Base-by-base conservation (phyloP, 257 asterid species). In the Solanum clarkiae region DNA sequence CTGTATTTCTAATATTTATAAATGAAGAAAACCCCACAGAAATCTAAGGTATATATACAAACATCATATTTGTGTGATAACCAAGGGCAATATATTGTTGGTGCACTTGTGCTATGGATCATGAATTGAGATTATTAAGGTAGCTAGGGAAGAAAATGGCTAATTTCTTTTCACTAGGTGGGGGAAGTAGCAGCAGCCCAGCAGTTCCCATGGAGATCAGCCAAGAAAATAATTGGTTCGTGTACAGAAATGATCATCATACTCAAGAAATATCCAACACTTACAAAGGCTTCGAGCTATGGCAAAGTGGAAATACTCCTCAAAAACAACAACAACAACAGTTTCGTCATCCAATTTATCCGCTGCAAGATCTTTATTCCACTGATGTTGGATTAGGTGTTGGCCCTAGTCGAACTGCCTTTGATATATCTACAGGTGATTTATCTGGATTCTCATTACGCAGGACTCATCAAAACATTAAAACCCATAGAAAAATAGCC, bases 141-240 rank as follows among this genome's bases (percentile, higher is more conserved):
- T 10, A 32, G 36, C 36, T 32, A 26, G 54, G 47, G 65, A 57
- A 45, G 1, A 40, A 81, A 81, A 81, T 84, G 86, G 86, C 86
- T 84, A 75, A 75, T 75, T 84, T 84, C 47, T 69, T 84, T 84
- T 84, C 86, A 20, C 44, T 84, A 69, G 86, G 69, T 54, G 86
- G 42, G 4, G 42, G 42, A 36, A 36, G 42, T 4, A 83, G 85
- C 54, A 65, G 65, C 49, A 49, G 60, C 53, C 26, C n/a, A 9
- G 32, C 16, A 18, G 29, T 36, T 36, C 40, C 51, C 55, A 66
- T 69, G 1, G 80, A 83, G 17, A 81, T 81, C 74, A 60, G 59
- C 45, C 59, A 16, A 68, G 84, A 81, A 10, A 84, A 5, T 69
- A 84, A 8, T 69, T 84, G 86, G 86, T 69, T 84, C 49, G 60